Evolutionary conservation across 345 rosid species (phyloP).

Genomic region (Carallia pectinifolia): DNA sequence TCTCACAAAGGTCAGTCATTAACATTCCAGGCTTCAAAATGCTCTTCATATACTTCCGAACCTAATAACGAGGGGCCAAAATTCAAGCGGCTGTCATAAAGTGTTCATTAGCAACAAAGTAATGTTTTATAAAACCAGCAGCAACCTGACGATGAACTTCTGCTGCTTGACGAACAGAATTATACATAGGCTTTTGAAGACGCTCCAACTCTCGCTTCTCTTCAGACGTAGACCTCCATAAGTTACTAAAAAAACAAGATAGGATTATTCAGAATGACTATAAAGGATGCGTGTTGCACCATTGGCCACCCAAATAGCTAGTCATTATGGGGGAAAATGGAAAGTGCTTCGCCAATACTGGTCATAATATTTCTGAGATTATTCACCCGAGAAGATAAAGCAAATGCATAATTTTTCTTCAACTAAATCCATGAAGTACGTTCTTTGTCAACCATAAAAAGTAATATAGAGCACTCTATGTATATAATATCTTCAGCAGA

Average conservation of each 20-base stretch:
- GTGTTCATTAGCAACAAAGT: background rate
- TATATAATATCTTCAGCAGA: no score
- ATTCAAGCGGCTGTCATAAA: constrained; percentile 8
- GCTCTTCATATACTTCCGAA: constrained; percentile 73
- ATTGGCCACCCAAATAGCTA: background rate
- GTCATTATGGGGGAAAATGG: background rate
- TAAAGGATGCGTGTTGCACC: background rate
- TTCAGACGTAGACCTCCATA: constrained; percentile 94
- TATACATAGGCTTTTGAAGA: constrained; percentile 74
- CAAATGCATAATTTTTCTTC: no score
- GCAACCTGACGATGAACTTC: constrained; percentile 98
- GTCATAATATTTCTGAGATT: no score
- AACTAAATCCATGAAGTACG: no score
- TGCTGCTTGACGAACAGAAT: constrained; percentile 92
- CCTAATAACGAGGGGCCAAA: constrained; percentile 37
- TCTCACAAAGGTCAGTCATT: constrained; percentile 92
- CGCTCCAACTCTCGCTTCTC: constrained; percentile 96
- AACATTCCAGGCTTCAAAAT: constrained; percentile 89
- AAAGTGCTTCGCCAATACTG: no score
- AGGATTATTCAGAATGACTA: background rate
- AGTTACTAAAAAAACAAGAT: constrained; percentile 46
- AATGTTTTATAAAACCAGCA: background rate
- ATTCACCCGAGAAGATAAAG: no score
- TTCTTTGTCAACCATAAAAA: no score
- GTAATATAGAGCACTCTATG: no score